Evolutionary conservation across 2,329 filamentous ascomycete species (phyloP), one percentile per base, ranked within the genome.

Genomic region (Macroventuria anomochaeta): DNA sequence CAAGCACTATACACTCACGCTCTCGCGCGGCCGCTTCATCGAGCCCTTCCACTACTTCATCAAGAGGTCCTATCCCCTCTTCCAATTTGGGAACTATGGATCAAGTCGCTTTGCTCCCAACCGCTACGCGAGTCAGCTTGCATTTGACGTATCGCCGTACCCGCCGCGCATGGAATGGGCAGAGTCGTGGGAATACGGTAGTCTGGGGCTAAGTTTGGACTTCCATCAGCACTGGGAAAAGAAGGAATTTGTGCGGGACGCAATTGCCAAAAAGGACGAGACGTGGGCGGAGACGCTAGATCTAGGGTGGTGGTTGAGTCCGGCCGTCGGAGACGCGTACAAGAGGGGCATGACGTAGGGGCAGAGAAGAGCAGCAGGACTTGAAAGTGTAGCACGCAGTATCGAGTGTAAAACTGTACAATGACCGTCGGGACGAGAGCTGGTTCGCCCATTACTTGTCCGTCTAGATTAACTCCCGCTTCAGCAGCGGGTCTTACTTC

Each of bases 281-380:
- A 43, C 42, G 15, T 56, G 53, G 53, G 53, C 36, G 42, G 37
- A 56, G 18, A 38, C 10, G 38, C 34, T 56, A 31, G 46, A 47
- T 47, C 15, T 51, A n/a, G 42, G 36, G 13, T 52, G 53, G 53
- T 56, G 42, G 53, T 33, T 56, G 40, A 56, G 46, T 36, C 42
- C 46, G 36, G 28, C 29, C 5, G n/a, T 8, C 18, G 40, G 40
- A 13, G 40, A 43, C 13, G 40, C 23, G 18, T 17, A 43, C 17
- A 21, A 21, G 3, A 21, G 34, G 12, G 34, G 34, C 18, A 34
- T 34, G 32, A 17, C 13, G 17, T 34, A 34, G 29, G n/a, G n/a
- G n/a, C n/a, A n/a, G n/a, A n/a, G n/a, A n/a, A n/a, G n/a, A n/a
- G n/a, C n/a, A n/a, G n/a, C n/a, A n/a, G n/a, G n/a, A n/a, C n/a